Evolutionary conservation across 1,284 basidiomycete genomes (phyloP), one percentile per base, ranked within the genome.

Genomic region (Ustilago hordei): DNA sequence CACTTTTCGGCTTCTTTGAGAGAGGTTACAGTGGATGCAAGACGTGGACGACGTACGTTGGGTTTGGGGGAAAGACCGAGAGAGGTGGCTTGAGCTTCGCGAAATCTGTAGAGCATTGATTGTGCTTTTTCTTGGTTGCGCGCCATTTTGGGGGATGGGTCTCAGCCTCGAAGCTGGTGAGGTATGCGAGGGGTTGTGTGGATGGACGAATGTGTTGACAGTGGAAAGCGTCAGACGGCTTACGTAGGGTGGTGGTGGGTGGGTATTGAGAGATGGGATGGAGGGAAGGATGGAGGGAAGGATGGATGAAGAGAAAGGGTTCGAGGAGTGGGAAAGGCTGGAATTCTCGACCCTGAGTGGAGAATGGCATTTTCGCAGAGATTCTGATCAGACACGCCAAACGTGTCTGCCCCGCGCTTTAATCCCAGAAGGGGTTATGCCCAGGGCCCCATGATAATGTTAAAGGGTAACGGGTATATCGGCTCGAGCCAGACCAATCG

Each of bases 61-160:
- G 89, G 89, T 62, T 92, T 90, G 47, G 65, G 31, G 19, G 92
- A 92, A 31, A 98, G 89, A 17, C 96, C 96, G 82, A 98, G 91
- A 88, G 98, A 96, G 58, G 93, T 92, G 0, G 94, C 95, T 87
- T 99, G 96, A 60, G 94, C 93, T 87, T 98, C 95, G 68, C 96
- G 93, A 88, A 99, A 99, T 77, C 96, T 95, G 87, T 97, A 98
- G 59, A 99, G 91, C 95, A 98, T 98, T 55, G 95, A 97, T 75
- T 86, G 84, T 17, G 84, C 84, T 68, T 85, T 85, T 55, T 86
- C 84, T 54, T 84, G 79, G 56, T 85, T 85, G 19, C 81, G 72
- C 57, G 84, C 81, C 84, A 86, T 86, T n/a, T 34, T 70, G 48
- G 28, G 12, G 13, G 8, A 8, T 36, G 31, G 31, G 12, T 7